Conservation (phyloP, 352 stramenopile species). For the Achlya hypogyna region DNA sequence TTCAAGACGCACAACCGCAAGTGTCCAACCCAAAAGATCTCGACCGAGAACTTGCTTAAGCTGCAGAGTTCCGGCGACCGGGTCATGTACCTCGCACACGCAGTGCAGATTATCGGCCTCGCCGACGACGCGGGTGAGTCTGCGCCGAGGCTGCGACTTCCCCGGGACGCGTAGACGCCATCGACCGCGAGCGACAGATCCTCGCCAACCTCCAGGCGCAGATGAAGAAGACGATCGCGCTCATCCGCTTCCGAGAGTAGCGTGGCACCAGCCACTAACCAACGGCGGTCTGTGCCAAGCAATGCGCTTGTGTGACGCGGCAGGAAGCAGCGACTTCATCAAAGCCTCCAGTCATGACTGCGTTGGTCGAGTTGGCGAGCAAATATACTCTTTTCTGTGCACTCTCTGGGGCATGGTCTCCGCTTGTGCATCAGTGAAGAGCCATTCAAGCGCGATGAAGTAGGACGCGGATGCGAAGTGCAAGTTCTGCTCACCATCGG, state of each 20-base stretch:
- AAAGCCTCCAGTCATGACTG: too few species aligned
- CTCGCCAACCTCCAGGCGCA: slow-evolving; percentile 1
- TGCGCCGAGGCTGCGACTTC: not conserved
- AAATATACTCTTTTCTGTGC: too few species aligned
- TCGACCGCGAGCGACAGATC: slow-evolving; percentile 2
- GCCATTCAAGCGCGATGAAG: too few species aligned
- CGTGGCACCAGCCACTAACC: too few species aligned
- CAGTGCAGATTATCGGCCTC: slow-evolving; percentile 1
- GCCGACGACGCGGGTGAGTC: not conserved
- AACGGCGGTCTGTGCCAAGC: too few species aligned
- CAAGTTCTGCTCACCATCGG: too few species aligned
- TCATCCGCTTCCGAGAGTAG: not conserved
- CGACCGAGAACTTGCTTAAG: not conserved
- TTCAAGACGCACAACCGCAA: not conserved
- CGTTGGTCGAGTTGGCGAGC: too few species aligned
- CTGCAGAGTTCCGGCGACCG: not conserved
- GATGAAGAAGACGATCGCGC: not conserved
- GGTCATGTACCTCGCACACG: not conserved
- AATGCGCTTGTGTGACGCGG: too few species aligned
- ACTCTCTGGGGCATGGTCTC: too few species aligned
- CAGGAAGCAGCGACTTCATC: too few species aligned
- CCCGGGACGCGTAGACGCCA: not conserved
- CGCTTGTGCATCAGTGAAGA: too few species aligned
- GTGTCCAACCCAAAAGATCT: not conserved
- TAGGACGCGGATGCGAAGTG: too few species aligned